A percentile compares a stretch with the other conserved stretches of the same genome.
Conservation (phyloP, 352 stramenopile species). For the Globisporangium sylvaticum region DNA sequence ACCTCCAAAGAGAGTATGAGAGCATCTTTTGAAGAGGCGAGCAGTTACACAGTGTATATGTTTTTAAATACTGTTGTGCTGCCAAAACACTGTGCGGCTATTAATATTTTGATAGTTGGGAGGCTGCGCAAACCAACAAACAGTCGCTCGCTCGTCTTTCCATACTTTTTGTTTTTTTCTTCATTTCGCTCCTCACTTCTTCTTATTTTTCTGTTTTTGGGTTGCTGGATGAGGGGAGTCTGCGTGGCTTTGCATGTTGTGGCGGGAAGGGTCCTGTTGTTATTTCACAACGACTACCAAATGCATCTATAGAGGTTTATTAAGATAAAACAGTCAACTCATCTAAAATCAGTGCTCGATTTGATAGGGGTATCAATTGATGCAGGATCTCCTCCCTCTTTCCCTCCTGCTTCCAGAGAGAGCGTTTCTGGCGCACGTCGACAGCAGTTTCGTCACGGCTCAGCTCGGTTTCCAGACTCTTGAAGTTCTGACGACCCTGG, state of each 20-base stretch:
- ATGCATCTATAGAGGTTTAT: background rate
- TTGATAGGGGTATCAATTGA: background rate
- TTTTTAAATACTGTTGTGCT: background rate
- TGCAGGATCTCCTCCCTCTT: background rate
- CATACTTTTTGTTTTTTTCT: background rate
- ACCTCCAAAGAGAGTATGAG: background rate
- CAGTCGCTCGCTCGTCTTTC: background rate
- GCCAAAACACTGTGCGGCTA: background rate
- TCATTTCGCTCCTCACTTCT: background rate
- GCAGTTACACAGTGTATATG: background rate
- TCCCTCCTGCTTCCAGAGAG: background rate
- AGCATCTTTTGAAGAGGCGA: background rate
- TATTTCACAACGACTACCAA: background rate
- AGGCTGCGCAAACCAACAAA: background rate
- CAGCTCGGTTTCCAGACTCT: background rate
- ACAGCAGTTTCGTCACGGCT: background rate
- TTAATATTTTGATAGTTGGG: background rate
- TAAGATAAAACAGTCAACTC: background rate
- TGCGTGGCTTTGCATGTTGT: background rate
- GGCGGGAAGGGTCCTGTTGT: background rate
- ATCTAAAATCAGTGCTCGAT: background rate
- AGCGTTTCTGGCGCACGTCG: background rate
- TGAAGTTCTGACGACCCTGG: background rate
- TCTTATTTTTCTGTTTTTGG: background rate
- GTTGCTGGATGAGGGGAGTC: background rate